Evolutionary conservation across 345 rosid genomes (phyloP), one percentile per base, ranked within the genome.

Genomic region (Pistacia integerrima): DNA sequence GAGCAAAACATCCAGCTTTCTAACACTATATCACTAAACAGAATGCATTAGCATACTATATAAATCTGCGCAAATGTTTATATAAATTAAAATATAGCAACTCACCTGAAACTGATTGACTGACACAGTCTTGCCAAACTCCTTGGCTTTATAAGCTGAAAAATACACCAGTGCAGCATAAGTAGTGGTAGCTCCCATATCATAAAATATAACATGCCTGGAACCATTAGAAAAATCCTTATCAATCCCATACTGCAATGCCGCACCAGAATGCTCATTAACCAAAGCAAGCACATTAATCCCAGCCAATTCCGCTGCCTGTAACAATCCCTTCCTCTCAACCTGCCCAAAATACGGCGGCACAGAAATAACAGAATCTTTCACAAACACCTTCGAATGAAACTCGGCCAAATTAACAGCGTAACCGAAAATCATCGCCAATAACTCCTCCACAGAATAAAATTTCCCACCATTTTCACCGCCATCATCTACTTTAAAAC

Each of bases 301-400:
- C 52, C 97, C 99, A 1, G 96, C 99, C 87, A 97, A 79, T 72
- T 92, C 90, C 2, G 99, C 94, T 1, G 99, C 98, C 85, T 87
- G 92, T 67, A 90, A 57, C 89, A 97, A 78, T 20, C 93, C 99
- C 62, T 86, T 88, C 82, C 99, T 84, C 90, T 97, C 97, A 5
- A 95, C 93, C 84, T 97, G 99, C 69, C 98, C 98, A 81, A 91
- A 94, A 76, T 94, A 97, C 0, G 98, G 95, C 6, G 99, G 99
- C 73, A 97, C 97, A 2, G 87, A 82, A 56, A 97, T 83, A 67
- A 97, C 98, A 62, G 81, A 85, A 83, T 97, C 97, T 87, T 88
- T 91, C 38, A 91, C 89, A 0, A 74, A 70, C 17, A 86, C 75
- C 73, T 91, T 97, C 0, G 98, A 84, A 80, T 97, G 97, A 75